Conservation (phyloP, 2,329 filamentous ascomycete genomes). For the Calonectria montana region DNA sequence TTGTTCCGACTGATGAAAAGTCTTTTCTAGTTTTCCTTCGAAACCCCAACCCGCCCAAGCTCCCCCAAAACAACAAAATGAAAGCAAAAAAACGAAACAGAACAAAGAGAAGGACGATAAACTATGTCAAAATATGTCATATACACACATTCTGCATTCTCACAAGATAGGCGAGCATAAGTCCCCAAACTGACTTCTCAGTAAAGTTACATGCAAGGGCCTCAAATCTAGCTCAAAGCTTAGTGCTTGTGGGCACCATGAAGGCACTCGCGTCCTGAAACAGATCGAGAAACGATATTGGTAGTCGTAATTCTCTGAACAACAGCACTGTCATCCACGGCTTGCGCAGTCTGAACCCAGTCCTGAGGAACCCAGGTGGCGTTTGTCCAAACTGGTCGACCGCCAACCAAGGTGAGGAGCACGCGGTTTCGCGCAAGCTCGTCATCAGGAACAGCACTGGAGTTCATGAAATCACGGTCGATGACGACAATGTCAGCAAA, state of each 20-base stretch:
- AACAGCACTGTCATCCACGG: not conserved
- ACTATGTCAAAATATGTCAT: too few relatives aligned
- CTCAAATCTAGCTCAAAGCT: too few relatives aligned
- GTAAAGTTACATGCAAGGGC: too few relatives aligned
- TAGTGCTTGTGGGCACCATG: not conserved
- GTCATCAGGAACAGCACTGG: constrained; percentile 29
- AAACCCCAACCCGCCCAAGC: too few relatives aligned
- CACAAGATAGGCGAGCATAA: too few relatives aligned
- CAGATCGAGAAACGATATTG: not conserved
- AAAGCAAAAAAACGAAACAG: too few relatives aligned
- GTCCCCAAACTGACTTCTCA: too few relatives aligned
- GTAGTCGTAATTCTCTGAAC: not conserved
- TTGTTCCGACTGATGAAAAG: not conserved
- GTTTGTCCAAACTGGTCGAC: constrained; percentile 10
- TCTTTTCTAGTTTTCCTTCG: too few relatives aligned
- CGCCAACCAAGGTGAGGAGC: constrained; percentile 42
- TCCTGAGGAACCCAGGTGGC: not conserved
- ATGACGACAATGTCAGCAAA: constrained; percentile 41
- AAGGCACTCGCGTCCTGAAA: not conserved
- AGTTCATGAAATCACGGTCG: constrained; percentile 39
- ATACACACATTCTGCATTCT: too few relatives aligned
- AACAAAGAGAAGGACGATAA: too few relatives aligned
- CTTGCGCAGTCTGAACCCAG: not conserved
- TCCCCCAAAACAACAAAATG: too few relatives aligned
- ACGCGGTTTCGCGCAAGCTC: constrained; percentile 39